phyloP scores from a whole-genome alignment of 345 rosid genomes.

The Kernera saxatilis region DNA sequence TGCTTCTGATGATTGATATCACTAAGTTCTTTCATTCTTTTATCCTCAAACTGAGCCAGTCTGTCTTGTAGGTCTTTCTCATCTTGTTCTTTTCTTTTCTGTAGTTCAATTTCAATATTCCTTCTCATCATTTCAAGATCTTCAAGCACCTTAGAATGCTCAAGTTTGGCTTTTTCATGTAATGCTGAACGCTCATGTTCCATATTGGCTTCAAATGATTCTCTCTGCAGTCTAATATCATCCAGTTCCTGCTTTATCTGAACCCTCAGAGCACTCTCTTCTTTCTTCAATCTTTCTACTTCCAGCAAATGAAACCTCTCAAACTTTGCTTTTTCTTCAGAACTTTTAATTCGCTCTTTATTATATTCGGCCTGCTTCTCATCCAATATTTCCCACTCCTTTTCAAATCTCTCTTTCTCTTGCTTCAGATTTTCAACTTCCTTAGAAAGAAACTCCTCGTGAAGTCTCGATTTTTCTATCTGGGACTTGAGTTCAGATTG shows the following conservation, averaged over 20 bases:
- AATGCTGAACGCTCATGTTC: conserved; percentile 51
- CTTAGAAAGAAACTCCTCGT: conserved; percentile 61
- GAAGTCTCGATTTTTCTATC: conserved; percentile 50
- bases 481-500: conserved; percentile 68
- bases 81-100: conserved; percentile 45
- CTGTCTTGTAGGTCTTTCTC: conserved; percentile 50
- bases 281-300: conserved; percentile 53
- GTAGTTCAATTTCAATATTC: conserved; percentile 41
- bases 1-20: conserved; percentile 44
- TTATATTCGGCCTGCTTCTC: conserved; percentile 52
- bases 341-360: conserved; percentile 38
- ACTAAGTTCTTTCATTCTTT: conserved; percentile 44
- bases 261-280: conserved; percentile 48
- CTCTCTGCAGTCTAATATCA: conserved; percentile 53
- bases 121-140: conserved; percentile 57
- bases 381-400: conserved; percentile 78
- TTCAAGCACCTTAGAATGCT: conserved; percentile 46
- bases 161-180: conserved; percentile 46
- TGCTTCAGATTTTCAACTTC: conserved; percentile 61
- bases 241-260: conserved; percentile 46
- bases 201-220: conserved; percentile 60
- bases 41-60: conserved; percentile 41
- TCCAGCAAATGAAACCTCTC: conserved; percentile 41
- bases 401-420: conserved; percentile 71
- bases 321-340: conserved; percentile 49